Evolutionary conservation across 1,284 basidiomycete species (phyloP).

Genomic region (Mycosarcoma maydis): DNA sequence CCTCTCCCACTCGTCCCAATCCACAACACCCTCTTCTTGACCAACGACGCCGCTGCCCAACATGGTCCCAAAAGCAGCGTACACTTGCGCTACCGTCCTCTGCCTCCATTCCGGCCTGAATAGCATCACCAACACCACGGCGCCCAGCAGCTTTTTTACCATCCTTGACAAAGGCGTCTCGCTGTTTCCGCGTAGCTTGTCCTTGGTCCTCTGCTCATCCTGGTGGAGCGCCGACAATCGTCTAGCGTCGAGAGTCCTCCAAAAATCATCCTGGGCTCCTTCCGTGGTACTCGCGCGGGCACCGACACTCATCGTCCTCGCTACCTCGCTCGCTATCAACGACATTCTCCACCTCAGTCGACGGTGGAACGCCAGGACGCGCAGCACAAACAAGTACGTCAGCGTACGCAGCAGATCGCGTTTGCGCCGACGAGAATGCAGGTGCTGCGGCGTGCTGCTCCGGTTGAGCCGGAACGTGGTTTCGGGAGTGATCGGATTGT

Average conservation of each 20-base stretch:
- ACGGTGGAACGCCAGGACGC: conserved; percentile 55
- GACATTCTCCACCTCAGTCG: conserved; percentile 40
- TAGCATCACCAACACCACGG: conserved; percentile 18
- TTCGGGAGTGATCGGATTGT: conserved; percentile 16
- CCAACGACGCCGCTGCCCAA: not conserved
- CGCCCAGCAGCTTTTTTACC: conserved; percentile 15
- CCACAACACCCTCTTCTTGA: not conserved
- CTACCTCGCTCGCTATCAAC: conserved; percentile 19
- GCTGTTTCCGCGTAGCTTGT: not conserved
- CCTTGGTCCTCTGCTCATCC: not conserved
- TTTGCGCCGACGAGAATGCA: conserved; percentile 55
- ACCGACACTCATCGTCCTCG: conserved; percentile 17
- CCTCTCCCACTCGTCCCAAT: conserved; percentile 38
- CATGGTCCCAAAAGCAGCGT: not conserved
- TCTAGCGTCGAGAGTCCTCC: conserved; percentile 25
- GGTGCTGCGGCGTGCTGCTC: conserved; percentile 26
- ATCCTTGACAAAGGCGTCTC: not conserved
- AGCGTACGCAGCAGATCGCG: conserved; percentile 64
- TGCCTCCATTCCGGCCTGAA: conserved; percentile 33
- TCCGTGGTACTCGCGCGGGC: not conserved
- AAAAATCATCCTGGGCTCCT: conserved; percentile 35
- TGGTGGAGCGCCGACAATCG: conserved; percentile 5
- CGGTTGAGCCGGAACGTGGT: conserved; percentile 19
- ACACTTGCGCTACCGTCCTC: conserved; percentile 16
- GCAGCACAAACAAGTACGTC: conserved; percentile 62